phyloP scores from a whole-genome alignment of 192 early-diverging fungal species.

The Umbelopsis ramanniana region DNA sequence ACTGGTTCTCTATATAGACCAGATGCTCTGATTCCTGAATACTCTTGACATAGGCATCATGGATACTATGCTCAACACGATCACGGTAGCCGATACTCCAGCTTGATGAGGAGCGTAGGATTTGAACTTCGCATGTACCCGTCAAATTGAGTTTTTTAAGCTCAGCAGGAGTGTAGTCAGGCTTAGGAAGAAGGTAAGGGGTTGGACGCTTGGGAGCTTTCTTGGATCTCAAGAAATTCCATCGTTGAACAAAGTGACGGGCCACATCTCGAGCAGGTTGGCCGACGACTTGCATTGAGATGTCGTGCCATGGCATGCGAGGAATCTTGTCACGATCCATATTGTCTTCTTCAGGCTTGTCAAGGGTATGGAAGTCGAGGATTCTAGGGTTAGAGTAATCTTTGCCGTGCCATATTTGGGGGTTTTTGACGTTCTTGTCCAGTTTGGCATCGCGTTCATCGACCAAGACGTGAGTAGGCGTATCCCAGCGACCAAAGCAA shows the following conservation, averaged over 20 bases:
- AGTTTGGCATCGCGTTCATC: conserved; percentile 58
- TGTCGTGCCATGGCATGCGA: conserved; percentile 90
- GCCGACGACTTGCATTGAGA: conserved; percentile 75
- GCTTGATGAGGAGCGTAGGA: conserved; percentile 66
- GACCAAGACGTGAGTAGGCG: conserved; percentile 67
- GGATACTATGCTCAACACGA: conserved; percentile 67
- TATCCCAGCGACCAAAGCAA: conserved; percentile 86
- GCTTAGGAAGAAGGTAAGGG: conserved; percentile 73
- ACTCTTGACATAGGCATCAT: conserved; percentile 75
- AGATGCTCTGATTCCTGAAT: conserved; percentile 79
- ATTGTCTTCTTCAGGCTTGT: conserved; percentile 51
- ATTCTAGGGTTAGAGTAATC: conserved; percentile 87
- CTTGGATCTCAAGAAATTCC: conserved; percentile 74
- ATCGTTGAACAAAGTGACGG: conserved; percentile 84
- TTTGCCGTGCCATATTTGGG: conserved; percentile 61
- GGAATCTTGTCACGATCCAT: conserved; percentile 55
- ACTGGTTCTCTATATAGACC: conserved; percentile 92
- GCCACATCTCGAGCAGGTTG: conserved; percentile 78
- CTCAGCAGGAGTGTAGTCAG: conserved; percentile 56
- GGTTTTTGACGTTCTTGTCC: conserved; percentile 28
- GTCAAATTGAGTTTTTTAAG: conserved; percentile 55
- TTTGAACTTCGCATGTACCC: conserved; percentile 64
- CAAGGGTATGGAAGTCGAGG: conserved; percentile 69
- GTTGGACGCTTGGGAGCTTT: conserved; percentile 60
- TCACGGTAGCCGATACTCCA: conserved; percentile 71